Evolutionary conservation across 345 rosid species (phyloP).

Genomic region (Brassica nigra): DNA sequence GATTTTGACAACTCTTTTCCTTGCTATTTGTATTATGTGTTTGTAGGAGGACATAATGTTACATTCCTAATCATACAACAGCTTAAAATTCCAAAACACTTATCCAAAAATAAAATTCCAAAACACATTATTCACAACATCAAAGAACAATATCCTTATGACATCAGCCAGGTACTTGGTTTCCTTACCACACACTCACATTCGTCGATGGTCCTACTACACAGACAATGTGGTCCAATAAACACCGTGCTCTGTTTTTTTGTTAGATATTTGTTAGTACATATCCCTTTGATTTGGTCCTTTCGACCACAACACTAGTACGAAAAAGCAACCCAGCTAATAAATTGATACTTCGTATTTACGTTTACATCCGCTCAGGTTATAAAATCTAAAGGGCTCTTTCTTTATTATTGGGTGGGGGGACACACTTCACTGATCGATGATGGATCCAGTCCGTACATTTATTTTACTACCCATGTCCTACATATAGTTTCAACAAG

Average conservation of each 20-base stretch:
- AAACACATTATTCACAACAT: slow-evolving; percentile 11
- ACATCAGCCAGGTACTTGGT: slow-evolving; percentile 34
- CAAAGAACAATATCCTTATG: slow-evolving; percentile 19
- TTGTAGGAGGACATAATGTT: slow-evolving; percentile 18
- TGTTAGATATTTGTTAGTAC: slow-evolving; percentile 25
- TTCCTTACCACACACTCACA: neutral
- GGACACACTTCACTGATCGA: slow-evolving; percentile 17
- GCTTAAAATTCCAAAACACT: neutral
- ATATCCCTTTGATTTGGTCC: slow-evolving; percentile 21
- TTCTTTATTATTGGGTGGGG: slow-evolving; percentile 29
- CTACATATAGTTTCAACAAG: slow-evolving; percentile 13
- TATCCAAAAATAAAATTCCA: neutral
- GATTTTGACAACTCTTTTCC: slow-evolving; percentile 7
- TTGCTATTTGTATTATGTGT: slow-evolving; percentile 17
- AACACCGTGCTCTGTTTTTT: neutral
- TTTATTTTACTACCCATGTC: slow-evolving; percentile 11
- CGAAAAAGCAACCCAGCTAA: slow-evolving; percentile 34
- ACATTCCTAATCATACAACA: slow-evolving; percentile 8
- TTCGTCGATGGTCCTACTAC: slow-evolving; percentile 18
- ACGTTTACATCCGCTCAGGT: slow-evolving; percentile 33
- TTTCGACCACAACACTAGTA: slow-evolving; percentile 32
- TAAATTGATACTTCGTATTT: slow-evolving; percentile 27
- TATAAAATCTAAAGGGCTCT: slow-evolving; percentile 24
- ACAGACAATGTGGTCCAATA: slow-evolving; percentile 33
- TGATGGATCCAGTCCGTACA: slow-evolving; percentile 18